These are phyloP conservation scores for Pouteria glomerata DNA, from an alignment of 148 eudicot genomes.

Conservation along the genomic window DNA sequence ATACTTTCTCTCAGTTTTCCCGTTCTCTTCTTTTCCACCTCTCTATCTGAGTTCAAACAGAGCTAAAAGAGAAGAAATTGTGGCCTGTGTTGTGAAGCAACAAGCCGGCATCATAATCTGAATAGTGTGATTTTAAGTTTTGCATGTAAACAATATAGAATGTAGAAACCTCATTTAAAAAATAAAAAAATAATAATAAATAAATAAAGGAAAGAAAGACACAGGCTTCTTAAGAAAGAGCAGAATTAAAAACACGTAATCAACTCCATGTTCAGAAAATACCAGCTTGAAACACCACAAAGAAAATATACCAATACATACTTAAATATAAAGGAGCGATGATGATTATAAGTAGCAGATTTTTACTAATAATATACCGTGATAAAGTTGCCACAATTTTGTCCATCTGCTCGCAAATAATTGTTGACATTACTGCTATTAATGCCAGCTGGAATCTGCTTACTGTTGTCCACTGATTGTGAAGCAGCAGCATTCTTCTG, in stretches of 20 bases:
- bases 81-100: no score
- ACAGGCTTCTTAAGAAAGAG: not conserved
- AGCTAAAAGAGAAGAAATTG: no score
- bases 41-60: no score
- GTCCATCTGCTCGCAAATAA: constrained; percentile 27
- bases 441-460: constrained; percentile 22
- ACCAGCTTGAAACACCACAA: not conserved
- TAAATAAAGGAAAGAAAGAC: not conserved
- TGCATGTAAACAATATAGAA: not conserved
- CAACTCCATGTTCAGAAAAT: not conserved
- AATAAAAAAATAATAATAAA: no score
- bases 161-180: not conserved
- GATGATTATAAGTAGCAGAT: no score
- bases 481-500: constrained; percentile 11
- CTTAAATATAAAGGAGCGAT: not conserved
- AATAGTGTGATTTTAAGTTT: not conserved
- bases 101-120: not conserved
- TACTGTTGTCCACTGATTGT: constrained; percentile 16
- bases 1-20: no score
- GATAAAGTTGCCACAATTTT: constrained; percentile 31
- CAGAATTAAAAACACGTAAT: not conserved
- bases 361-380: no score
- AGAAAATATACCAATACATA: not conserved
- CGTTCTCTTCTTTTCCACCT: no score
- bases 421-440: constrained; percentile 19